Evolutionary conservation across 2,329 filamentous ascomycete genomes (phyloP).

Genomic region (Phaeosphaeriaceae sp.): DNA sequence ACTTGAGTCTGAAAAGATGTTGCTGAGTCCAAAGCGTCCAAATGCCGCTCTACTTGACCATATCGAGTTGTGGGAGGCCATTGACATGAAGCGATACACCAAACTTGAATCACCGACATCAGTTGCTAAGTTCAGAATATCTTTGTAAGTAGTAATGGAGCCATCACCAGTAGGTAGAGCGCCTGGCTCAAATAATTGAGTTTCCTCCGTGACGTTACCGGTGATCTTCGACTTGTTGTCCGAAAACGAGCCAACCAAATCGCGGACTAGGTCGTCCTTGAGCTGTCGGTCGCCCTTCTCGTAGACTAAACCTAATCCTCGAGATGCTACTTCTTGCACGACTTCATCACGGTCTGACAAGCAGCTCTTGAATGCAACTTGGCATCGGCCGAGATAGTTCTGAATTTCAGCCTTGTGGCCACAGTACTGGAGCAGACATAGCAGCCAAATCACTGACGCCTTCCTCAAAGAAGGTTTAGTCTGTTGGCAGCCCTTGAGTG

Average conservation of each 20-base stretch:
- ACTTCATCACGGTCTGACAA: constrained; percentile 89
- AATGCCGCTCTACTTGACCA: constrained; percentile 98
- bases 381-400: constrained; percentile 74
- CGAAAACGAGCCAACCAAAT: constrained; percentile 86
- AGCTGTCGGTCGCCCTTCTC: constrained; percentile 84
- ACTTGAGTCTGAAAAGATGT: constrained; percentile 84
- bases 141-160: constrained; percentile 93
- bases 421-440: constrained; percentile 89
- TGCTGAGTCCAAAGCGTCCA: constrained; percentile 90
- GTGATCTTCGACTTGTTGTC: constrained; percentile 72
- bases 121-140: constrained; percentile 93
- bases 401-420: constrained; percentile 79
- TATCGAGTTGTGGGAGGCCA: constrained; percentile 93
- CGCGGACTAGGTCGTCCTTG: constrained; percentile 82
- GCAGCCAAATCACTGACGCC: constrained; percentile 92
- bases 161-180: constrained; percentile 89
- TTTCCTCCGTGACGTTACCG: constrained; percentile 85
- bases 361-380: constrained; percentile 85
- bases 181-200: constrained; percentile 90
- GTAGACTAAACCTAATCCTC: constrained; percentile 90
- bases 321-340: constrained; percentile 92
- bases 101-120: constrained; percentile 95
- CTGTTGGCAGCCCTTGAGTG: constrained; percentile 77
- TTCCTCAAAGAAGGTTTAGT: constrained; percentile 90
- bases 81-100: constrained; percentile 98